Base-by-base conservation (phyloP, 345 rosid species). In the Citrus medica region DNA sequence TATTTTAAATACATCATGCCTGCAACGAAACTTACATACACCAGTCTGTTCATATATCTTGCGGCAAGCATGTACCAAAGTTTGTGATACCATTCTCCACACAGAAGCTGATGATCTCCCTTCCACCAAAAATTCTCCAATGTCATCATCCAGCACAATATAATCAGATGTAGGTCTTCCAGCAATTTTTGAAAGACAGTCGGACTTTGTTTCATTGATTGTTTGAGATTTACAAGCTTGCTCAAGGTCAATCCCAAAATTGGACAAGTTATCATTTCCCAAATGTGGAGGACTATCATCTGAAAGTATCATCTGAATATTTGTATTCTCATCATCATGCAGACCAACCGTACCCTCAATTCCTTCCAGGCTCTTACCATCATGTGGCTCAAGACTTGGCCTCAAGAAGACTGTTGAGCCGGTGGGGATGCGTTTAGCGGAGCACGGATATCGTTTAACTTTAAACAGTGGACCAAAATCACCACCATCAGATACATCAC, bases 61-160 rank as follows among this genome's bases (percentile, higher is more conserved):
- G 42, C 17, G 73, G 55, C 78, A 84, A 76, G 78, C 77, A 63
- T 67, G 76, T 22, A 73, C 84, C 28, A 84, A 38, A 70, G 80
- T 76, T 78, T 81, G 76, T 12, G 87, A 76, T 38, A 76, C 84
- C 87, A 67, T 81, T 63, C 79, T 81, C 87, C 87, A 84, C 9
- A 76, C 87, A 2, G 78, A 78, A 79, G 81, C 79, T 42, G 81
- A 73, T 22, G 87, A 84, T 73, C 79, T 73, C 7, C 74, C 87
- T 81, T 84, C 84, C 58, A 81, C 82, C 33, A 72, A 42, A 58
- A 84, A 84, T 59, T 84, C 87, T 67, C 87, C 87, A 79, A 84
- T 73, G 74, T 75, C 72, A 76, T 84, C 82, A 37, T 66, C 78
- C 37, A 56, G 37, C 64, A 40, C 71, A n/a, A 24, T 40, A 69